Evolutionary conservation across 2,329 filamentous ascomycete species (phyloP).

Genomic region (Aureobasidium musti): DNA sequence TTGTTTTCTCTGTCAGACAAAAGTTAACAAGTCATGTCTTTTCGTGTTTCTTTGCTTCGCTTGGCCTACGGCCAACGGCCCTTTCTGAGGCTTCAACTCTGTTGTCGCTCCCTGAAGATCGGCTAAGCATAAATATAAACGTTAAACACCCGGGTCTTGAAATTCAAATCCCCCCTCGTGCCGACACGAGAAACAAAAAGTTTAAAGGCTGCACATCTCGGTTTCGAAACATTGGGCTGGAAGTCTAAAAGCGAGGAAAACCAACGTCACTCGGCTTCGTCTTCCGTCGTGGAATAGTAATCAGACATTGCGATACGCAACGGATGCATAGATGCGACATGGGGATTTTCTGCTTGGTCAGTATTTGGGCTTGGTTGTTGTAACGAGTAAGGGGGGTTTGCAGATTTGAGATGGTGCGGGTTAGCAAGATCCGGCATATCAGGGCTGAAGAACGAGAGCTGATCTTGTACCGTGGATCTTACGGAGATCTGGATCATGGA

Average conservation of each 20-base stretch:
- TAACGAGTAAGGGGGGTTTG: not conserved
- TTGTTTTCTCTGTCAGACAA: not conserved
- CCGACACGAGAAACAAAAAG: not conserved
- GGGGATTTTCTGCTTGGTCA: not conserved
- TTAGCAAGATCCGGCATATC: not conserved
- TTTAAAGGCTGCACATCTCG: not conserved
- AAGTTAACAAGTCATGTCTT: slow-evolving; percentile 9
- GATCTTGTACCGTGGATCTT: not conserved
- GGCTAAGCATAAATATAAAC: not conserved
- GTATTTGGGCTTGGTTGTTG: not conserved
- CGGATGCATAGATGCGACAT: too few species aligned
- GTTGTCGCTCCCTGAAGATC: not conserved
- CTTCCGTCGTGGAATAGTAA: not conserved
- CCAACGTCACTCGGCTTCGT: not conserved
- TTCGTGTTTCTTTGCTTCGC: not conserved
- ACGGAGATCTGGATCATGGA: not conserved
- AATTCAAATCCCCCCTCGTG: not conserved
- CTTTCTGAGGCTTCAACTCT: too few species aligned
- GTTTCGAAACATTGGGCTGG: not conserved
- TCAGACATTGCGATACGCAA: not conserved
- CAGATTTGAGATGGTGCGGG: not conserved
- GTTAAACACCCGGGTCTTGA: not conserved
- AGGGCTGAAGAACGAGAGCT: not conserved
- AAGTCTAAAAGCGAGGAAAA: not conserved
- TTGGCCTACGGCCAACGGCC: too few species aligned